Conservation (phyloP, 164 flowering plant species). For the Piper betle region DNA sequence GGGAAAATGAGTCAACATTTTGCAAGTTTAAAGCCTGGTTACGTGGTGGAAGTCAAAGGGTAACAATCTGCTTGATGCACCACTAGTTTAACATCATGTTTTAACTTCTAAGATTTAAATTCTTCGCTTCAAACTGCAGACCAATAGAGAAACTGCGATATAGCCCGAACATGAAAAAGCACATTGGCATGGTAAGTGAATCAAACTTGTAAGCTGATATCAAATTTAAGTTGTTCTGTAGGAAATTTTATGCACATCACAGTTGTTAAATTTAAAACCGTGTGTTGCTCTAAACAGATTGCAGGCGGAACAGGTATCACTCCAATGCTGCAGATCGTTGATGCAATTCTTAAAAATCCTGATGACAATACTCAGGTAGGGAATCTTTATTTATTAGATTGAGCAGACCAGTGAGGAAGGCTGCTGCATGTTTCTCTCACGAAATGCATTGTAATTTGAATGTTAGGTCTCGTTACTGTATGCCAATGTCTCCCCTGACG, state of each 20-base stretch:
- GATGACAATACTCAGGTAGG: constrained; percentile 88
- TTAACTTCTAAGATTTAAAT: no score
- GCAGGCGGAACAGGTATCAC: constrained; percentile 98
- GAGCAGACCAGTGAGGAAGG: not conserved
- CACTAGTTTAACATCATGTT: not conserved
- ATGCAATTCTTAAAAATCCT: constrained; percentile 87
- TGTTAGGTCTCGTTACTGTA: constrained; percentile 73
- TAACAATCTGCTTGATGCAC: constrained; percentile 9
- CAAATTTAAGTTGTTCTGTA: no score
- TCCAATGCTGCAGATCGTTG: constrained; percentile 97
- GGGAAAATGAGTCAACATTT: constrained; percentile 98
- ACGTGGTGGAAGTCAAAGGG: constrained; percentile 97
- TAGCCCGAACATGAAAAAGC: constrained; percentile 91
- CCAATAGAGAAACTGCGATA: constrained; percentile 96
- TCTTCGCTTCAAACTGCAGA: constrained; percentile 25
- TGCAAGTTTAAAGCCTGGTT: constrained; percentile 81
- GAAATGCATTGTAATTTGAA: not conserved
- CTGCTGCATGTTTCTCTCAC: not conserved
- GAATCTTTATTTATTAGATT: not conserved
- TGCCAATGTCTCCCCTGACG: constrained; percentile 92
- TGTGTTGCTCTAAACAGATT: constrained; percentile 31
- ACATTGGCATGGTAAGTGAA: constrained; percentile 87
- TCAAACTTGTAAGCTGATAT: not conserved
- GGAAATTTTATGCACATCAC: not conserved
- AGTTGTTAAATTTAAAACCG: no score